These are phyloP conservation scores for Bruguiera sexangula DNA, from an alignment of 345 rosid genomes.

Conservation along the genomic window DNA sequence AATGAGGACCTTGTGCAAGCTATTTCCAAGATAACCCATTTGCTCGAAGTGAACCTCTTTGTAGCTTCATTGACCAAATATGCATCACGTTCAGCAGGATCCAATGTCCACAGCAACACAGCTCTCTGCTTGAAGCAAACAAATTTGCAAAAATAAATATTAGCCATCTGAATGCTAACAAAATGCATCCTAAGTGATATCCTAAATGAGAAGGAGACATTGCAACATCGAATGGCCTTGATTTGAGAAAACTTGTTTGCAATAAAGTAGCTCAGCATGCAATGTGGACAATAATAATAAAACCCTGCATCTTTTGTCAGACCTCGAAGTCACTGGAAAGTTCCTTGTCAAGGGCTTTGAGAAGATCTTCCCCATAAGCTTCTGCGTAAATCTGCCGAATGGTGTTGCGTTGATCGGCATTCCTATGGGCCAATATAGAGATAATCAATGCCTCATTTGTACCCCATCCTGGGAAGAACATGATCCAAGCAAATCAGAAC, in stretches of 20 bases:
- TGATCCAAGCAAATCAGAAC: constrained; percentile 1
- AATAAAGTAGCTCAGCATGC: not conserved
- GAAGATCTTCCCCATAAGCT: constrained; percentile 72
- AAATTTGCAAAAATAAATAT: not conserved
- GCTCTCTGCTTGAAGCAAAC: constrained; percentile 42
- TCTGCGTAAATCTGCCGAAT: constrained; percentile 61
- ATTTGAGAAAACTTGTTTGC: not conserved
- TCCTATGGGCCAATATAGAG: constrained; percentile 78
- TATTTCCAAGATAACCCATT: constrained; percentile 74
- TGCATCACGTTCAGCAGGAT: constrained; percentile 77
- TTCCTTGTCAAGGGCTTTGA: constrained; percentile 65
- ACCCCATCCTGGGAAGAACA: constrained; percentile 73
- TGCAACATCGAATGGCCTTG: not conserved
- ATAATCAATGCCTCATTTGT: constrained; percentile 74
- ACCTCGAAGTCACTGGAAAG: constrained; percentile 93
- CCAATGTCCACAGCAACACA: constrained; percentile 67
- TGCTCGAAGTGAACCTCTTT: constrained; percentile 62
- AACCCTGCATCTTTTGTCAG: constrained; percentile 2
- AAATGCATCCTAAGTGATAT: not conserved
- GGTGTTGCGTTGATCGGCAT: constrained; percentile 58
- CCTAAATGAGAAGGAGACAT: not conserved
- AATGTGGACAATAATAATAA: not conserved
- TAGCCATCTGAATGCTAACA: constrained; percentile 1
- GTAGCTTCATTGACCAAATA: constrained; percentile 72
- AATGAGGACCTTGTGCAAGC: constrained; percentile 69